These are phyloP conservation scores for Tritrichomonas musculus DNA, from an alignment of 208 protist species.

Conservation along the genomic window DNA sequence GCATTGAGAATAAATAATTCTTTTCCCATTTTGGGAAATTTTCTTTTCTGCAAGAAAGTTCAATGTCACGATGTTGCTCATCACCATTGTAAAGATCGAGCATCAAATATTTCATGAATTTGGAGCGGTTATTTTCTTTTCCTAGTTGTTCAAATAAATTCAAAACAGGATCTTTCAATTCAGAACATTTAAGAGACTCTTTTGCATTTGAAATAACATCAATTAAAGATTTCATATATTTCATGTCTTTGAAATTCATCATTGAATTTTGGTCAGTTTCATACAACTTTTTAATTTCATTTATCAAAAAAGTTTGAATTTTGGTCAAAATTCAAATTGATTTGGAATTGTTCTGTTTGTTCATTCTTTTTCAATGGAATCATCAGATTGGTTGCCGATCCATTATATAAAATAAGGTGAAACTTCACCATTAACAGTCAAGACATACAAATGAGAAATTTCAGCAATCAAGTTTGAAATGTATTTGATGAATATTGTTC, in stretches of 20 bases:
- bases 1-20: not conserved
- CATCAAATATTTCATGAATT: not conserved
- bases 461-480: not conserved
- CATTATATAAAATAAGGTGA: not conserved
- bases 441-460: not conserved
- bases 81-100: not conserved
- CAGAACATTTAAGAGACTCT: too few relatives aligned
- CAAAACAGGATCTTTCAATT: too few relatives aligned
- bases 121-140: not conserved
- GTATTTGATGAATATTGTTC: not conserved
- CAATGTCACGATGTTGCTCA: not conserved
- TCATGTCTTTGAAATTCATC: not conserved
- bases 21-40: not conserved
- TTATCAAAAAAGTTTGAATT: too few relatives aligned
- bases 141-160: too few relatives aligned
- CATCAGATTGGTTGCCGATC: not conserved
- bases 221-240: not conserved
- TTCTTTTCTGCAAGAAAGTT: not conserved
- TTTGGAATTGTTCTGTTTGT: too few relatives aligned
- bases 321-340: too few relatives aligned
- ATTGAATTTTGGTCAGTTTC: too few relatives aligned
- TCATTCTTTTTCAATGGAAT: too few relatives aligned
- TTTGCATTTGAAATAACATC: too few relatives aligned
- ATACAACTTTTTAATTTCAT: too few relatives aligned
- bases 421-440: not conserved